Percentiles rank a stretch among this genome's conserved stretches.
Conservation (phyloP, 345 rosid species). For the Salix arbutifolia region DNA sequence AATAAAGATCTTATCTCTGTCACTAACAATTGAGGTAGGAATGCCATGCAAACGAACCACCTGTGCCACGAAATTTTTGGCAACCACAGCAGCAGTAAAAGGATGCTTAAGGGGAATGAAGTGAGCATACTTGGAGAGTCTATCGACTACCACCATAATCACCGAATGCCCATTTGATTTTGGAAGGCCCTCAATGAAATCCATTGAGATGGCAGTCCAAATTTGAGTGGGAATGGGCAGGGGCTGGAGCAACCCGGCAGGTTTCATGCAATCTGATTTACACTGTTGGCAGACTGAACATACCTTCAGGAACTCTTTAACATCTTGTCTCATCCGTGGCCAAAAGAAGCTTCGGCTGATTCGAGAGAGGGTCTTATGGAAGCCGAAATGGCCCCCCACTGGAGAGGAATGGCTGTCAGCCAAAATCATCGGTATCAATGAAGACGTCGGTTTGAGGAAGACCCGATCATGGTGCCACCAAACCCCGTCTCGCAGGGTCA, state of each 20-base stretch:
- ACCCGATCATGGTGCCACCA: too few species aligned
- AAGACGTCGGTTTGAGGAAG: rapidly evolving
- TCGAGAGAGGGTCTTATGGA: too few species aligned
- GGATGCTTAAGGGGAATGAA: neutral
- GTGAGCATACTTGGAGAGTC: neutral
- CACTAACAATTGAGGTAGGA: neutral
- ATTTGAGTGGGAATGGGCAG: neutral
- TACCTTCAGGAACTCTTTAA: neutral
- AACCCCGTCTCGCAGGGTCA: too few species aligned
- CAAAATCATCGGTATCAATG: rapidly evolving
- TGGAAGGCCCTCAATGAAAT: neutral
- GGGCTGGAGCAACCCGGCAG: neutral
- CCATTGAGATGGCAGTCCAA: neutral
- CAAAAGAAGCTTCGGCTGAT: neutral
- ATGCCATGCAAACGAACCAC: neutral
- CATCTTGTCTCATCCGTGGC: neutral
- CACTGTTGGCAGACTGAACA: neutral
- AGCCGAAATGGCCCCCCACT: too few species aligned
- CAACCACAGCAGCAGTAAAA: neutral
- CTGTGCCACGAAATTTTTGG: too few species aligned
- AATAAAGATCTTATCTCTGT: neutral
- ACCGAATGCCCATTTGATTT: neutral
- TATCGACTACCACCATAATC: neutral
- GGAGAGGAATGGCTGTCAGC: too few species aligned
- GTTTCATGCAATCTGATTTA: neutral